Percentiles rank a stretch among this genome's conserved stretches.
phyloP scores from a whole-genome alignment of 2,329 filamentous ascomycete genomes.

The Epicoccum sorghinum region DNA sequence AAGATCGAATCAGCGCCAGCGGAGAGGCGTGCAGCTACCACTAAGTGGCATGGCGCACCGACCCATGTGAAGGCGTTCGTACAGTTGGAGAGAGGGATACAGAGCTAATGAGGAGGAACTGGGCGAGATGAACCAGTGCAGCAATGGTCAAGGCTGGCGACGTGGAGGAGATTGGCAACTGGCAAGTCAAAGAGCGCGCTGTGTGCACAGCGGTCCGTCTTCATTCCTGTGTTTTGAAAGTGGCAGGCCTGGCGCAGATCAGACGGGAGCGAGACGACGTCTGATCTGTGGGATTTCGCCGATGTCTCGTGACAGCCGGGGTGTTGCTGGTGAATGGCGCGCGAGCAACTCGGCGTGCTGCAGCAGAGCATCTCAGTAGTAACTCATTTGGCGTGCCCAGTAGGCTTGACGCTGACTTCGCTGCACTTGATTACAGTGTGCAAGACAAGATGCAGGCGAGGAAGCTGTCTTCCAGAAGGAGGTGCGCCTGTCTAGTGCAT shows the following conservation, averaged over 20 bases:
- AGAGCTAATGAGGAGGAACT: background rate
- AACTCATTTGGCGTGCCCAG: background rate
- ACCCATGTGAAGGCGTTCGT: conserved; percentile 13
- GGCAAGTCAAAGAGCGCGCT: conserved; percentile 3
- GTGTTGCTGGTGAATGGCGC: conserved; percentile 12
- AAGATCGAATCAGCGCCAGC: conserved; percentile 12
- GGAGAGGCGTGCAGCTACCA: conserved; percentile 7
- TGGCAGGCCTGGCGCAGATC: conserved; percentile 19
- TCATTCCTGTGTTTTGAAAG: conserved; percentile 13
- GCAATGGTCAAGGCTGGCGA: conserved; percentile 1
- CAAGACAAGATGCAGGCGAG: background rate
- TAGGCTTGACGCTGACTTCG: conserved; percentile 1
- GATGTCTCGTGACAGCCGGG: conserved; percentile 20
- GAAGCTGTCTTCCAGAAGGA: conserved; percentile 11
- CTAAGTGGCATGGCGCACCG: conserved; percentile 4
- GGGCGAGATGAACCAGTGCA: conserved; percentile 4
- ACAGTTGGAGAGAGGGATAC: background rate
- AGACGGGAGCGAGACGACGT: conserved; percentile 21
- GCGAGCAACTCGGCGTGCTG: conserved; percentile 13
- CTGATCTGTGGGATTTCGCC: conserved; percentile 17
- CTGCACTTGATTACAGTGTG: conserved; percentile 1
- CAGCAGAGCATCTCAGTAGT: background rate
- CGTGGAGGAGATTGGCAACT: conserved; percentile 9
- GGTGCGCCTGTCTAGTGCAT: conserved; percentile 5
- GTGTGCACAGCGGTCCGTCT: conserved; percentile 10